Conservation (phyloP, 495 filamentous ascomycete species). For the Tuber calosporum region DNA sequence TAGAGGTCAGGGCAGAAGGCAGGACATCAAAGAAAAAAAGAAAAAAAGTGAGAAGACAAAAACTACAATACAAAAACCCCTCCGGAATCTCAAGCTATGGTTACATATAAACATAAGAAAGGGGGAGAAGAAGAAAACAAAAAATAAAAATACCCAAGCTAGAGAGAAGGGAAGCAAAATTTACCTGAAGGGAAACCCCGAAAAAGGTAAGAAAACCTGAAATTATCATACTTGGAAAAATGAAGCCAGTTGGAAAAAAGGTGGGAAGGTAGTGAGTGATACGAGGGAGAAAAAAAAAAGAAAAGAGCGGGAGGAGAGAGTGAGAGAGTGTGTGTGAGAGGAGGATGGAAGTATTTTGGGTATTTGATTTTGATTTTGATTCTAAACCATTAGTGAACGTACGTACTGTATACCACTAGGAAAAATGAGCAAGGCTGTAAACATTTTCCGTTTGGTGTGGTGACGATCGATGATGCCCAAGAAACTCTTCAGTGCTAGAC, state of each 20-base stretch:
- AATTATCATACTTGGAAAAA: neutral
- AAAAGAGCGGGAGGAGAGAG: slow-evolving; percentile 4
- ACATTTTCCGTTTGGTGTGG: neutral
- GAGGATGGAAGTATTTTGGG: slow-evolving; percentile 21
- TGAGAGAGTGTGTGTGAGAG: slow-evolving; percentile 12
- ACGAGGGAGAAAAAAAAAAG: neutral
- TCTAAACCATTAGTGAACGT: slow-evolving; percentile 14
- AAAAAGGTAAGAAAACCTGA: slow-evolving; percentile 3
- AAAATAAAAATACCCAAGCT: neutral
- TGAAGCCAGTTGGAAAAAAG: neutral
- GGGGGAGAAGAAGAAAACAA: neutral
- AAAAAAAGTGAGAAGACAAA: slow-evolving; percentile 16
- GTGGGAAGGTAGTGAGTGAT: slow-evolving; percentile 5
- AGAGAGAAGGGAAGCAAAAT: slow-evolving; percentile 3
- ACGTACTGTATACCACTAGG: slow-evolving; percentile 23
- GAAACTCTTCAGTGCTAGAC: slow-evolving; percentile 6
- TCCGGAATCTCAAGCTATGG: neutral
- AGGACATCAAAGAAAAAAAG: slow-evolving; percentile 13
- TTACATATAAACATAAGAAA: neutral
- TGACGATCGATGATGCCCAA: neutral
- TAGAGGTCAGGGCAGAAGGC: neutral
- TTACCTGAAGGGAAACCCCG: neutral
- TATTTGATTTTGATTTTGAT: neutral
- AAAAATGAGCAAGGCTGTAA: slow-evolving; percentile 13
- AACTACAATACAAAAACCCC: slow-evolving; percentile 1